Conservation (phyloP, 306 rosid genomes). For the Dalbergia oliveri region DNA sequence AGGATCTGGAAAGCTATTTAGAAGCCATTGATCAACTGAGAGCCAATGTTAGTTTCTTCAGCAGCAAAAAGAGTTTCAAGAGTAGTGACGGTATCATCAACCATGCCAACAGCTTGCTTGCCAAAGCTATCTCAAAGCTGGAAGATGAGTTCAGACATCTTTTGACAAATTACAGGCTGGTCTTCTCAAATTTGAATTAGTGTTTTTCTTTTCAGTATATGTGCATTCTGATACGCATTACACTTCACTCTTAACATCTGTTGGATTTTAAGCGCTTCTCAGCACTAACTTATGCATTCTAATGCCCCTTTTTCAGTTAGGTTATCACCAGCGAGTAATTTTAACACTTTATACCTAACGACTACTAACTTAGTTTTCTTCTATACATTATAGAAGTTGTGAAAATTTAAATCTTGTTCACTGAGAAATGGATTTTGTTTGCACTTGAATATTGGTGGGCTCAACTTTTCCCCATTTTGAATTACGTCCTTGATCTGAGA, state of each 20-base stretch:
- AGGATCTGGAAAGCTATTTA: slow-evolving; percentile 91
- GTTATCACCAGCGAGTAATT: slow-evolving; percentile 13
- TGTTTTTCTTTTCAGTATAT: slow-evolving; percentile 6
- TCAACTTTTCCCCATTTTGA: not conserved
- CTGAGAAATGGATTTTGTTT: slow-evolving; percentile 7
- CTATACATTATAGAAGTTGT: not conserved
- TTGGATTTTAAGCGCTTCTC: not conserved
- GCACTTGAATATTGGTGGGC: not conserved
- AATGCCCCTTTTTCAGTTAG: slow-evolving; percentile 4
- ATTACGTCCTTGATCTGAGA: not conserved
- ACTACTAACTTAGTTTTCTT: slow-evolving; percentile 11
- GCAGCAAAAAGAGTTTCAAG: slow-evolving; percentile 66
- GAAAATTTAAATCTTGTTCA: slow-evolving; percentile 6
- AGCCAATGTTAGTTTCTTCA: slow-evolving; percentile 67
- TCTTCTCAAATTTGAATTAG: slow-evolving; percentile 30
- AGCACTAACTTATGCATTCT: not conserved
- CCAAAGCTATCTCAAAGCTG: slow-evolving; percentile 89
- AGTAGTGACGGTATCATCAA: slow-evolving; percentile 67
- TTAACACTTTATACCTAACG: not conserved
- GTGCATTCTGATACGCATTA: slow-evolving; percentile 4
- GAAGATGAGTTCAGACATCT: slow-evolving; percentile 94
- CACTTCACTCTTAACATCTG: not conserved
- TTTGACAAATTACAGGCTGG: slow-evolving; percentile 82
- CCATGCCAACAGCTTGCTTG: slow-evolving; percentile 81
- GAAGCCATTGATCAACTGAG: slow-evolving; percentile 87